phyloP scores from a whole-genome alignment of 208 protist genomes.

The Wallacemonas sp. region DNA sequence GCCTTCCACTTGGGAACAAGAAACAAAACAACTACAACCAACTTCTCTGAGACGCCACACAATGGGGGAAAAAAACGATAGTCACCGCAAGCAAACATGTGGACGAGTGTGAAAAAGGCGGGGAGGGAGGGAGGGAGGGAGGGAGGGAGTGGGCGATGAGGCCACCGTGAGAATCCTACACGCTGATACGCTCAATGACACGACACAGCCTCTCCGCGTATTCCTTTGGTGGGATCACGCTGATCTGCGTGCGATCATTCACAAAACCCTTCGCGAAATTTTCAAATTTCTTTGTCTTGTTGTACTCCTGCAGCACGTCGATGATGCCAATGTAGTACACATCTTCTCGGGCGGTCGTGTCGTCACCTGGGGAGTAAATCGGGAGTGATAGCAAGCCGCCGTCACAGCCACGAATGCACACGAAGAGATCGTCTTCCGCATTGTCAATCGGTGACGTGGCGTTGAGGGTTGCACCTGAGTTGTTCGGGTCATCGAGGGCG shows the following conservation, averaged over 20 bases:
- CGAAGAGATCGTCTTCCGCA: constrained; percentile 39
- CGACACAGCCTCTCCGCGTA: constrained; percentile 84
- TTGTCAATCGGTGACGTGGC: background rate
- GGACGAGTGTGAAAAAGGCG: too few species aligned
- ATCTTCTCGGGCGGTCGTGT: constrained; percentile 74
- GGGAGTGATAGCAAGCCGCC: constrained; percentile 79
- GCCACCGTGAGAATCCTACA: too few species aligned
- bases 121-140: too few species aligned
- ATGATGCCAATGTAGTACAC: constrained; percentile 94
- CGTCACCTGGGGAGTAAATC: constrained; percentile 65
- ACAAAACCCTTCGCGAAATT: constrained; percentile 85
- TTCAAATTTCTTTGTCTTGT: constrained; percentile 80
- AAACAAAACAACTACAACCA: too few species aligned
- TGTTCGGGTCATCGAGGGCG: constrained; percentile 5
- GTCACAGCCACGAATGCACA: constrained; percentile 79
- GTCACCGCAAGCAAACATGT: too few species aligned
- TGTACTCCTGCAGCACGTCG: constrained; percentile 93
- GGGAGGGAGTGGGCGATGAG: too few species aligned
- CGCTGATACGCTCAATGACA: constrained; percentile 73
- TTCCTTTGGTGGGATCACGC: constrained; percentile 80
- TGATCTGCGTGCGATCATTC: constrained; percentile 72
- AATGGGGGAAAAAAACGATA: too few species aligned
- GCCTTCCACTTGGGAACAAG: too few species aligned
- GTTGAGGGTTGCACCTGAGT: background rate
- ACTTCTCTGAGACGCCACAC: too few species aligned